Conservation (phyloP, 176 grass and related monocot genomes). For the Luzula sylvatica region DNA sequence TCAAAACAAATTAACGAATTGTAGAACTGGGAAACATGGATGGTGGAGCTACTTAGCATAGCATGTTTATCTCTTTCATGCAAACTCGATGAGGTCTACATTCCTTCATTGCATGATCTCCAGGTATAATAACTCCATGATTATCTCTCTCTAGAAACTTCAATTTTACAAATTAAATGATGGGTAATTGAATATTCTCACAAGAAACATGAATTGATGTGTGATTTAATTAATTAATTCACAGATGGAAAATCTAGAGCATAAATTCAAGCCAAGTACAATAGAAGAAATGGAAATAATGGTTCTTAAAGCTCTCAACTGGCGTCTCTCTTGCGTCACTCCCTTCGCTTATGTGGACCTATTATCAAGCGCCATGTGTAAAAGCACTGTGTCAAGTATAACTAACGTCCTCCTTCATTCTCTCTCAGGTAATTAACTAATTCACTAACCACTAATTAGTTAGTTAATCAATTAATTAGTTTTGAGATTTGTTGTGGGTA, state of each 20-base stretch:
- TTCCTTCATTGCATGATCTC: constrained; percentile 61
- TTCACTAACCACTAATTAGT: not conserved
- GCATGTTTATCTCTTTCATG: constrained; percentile 63
- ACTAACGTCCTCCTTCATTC: constrained; percentile 41
- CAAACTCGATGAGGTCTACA: constrained; percentile 55
- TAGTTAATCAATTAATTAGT: not conserved
- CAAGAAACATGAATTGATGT: not conserved
- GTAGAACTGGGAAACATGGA: constrained; percentile 79
- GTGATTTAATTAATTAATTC: not conserved
- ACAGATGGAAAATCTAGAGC: constrained; percentile 51
- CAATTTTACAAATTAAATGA: not conserved
- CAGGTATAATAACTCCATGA: constrained; percentile 30
- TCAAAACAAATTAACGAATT: not conserved
- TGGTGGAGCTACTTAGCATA: constrained; percentile 79
- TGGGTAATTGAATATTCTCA: not conserved
- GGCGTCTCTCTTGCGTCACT: constrained; percentile 64
- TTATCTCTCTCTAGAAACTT: not conserved
- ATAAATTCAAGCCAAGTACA: constrained; percentile 32
- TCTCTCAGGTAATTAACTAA: constrained; percentile 28
- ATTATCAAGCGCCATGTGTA: not conserved
- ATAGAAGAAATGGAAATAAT: constrained; percentile 67
- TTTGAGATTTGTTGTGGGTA: not conserved
- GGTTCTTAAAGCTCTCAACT: constrained; percentile 64
- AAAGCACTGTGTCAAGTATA: not conserved
- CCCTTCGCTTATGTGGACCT: constrained; percentile 46